These are phyloP conservation scores for Metarhizium rileyi DNA, from an alignment of 2,329 filamentous ascomycete genomes.

Conservation along the genomic window DNA sequence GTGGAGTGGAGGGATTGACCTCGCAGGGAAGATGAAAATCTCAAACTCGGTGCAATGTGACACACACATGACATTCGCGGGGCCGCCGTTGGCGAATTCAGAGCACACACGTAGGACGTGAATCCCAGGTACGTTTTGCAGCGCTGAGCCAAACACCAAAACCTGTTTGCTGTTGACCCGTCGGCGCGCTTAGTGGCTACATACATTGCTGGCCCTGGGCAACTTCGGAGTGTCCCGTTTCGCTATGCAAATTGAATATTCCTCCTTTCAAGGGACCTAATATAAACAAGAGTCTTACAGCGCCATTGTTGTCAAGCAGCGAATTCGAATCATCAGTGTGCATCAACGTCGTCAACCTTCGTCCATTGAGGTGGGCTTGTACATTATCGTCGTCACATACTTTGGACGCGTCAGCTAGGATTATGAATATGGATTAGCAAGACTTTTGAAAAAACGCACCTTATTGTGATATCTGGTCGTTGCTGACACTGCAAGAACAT, in stretches of 20 bases:
- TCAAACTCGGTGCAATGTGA: neutral
- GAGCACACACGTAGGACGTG: neutral
- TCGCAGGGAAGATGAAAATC: neutral
- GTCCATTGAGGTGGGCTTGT: slow-evolving; percentile 71
- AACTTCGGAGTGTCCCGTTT: neutral
- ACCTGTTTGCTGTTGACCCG: neutral
- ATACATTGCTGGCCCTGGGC: neutral
- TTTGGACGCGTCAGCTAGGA: slow-evolving; percentile 28
- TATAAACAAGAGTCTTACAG: neutral
- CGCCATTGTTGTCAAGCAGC: neutral
- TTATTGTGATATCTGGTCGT: slow-evolving; percentile 98
- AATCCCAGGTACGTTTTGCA: neutral
- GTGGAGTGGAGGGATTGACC: slow-evolving; percentile 63
- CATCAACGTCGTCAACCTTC: slow-evolving; percentile 21
- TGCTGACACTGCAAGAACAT: slow-evolving; percentile 86
- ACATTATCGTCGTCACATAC: slow-evolving; percentile 97
- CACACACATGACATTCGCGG: neutral
- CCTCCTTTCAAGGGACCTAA: neutral
- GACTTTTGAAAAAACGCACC: slow-evolving; percentile 35
- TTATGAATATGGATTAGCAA: no score
- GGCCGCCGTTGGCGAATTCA: neutral
- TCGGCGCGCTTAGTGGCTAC: neutral
- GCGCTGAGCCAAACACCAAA: neutral
- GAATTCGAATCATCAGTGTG: neutral
- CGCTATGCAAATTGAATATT: neutral